These are phyloP conservation scores for Pichia sp. DNA, from an alignment of 1,139 yeast genomes.

Conservation along the genomic window DNA sequence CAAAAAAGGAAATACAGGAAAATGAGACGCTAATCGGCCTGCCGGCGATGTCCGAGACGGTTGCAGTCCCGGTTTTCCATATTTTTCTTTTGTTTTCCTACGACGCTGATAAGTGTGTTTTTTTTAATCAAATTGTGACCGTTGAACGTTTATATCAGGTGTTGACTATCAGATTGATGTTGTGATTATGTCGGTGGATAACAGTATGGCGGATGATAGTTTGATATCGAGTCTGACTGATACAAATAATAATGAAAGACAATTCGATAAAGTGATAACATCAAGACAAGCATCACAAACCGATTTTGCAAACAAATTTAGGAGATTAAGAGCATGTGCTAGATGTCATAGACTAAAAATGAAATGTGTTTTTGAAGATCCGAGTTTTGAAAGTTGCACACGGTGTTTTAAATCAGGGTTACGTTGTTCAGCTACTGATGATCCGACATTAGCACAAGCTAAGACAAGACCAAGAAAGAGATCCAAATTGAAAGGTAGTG, in stretches of 20 bases:
- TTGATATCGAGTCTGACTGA: neutral
- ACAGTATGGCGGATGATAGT: neutral
- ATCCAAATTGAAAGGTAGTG: constrained; percentile 24
- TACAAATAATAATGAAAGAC: constrained; percentile 1
- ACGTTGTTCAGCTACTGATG: constrained; percentile 43
- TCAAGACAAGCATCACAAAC: constrained; percentile 9
- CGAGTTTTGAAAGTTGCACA: constrained; percentile 38
- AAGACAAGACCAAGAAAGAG: constrained; percentile 28
- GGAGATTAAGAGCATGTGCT: constrained; percentile 46
- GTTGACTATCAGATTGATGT: no score
- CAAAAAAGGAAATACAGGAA: neutral
- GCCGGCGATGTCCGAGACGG: no score
- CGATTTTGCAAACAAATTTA: constrained; percentile 28
- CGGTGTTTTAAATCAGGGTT: constrained; percentile 42
- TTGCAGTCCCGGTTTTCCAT: no score
- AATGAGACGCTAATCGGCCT: neutral
- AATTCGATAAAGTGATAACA: neutral
- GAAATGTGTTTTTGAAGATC: constrained; percentile 49
- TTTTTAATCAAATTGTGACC: no score
- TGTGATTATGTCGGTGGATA: neutral
- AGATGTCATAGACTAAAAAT: constrained; percentile 51
- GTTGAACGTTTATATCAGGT: no score
- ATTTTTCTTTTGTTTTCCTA: no score
- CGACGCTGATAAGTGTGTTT: no score
- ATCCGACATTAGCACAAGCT: constrained; percentile 37